Evolutionary conservation across 495 filamentous ascomycete genomes (phyloP), one percentile per base, ranked within the genome.

Genomic region (Physcia stellaris): DNA sequence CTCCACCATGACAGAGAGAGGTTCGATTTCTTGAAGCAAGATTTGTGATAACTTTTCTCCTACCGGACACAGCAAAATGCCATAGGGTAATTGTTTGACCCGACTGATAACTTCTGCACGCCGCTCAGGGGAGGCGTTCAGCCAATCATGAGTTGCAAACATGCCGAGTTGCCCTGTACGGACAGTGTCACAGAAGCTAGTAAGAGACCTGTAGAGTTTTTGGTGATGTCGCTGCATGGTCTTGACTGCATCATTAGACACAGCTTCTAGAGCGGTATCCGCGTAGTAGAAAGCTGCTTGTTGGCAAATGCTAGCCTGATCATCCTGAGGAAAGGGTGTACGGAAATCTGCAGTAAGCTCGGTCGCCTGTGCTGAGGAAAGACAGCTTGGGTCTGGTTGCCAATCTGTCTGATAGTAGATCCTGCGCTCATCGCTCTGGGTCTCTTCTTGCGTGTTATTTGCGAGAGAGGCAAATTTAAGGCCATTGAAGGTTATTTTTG

Each of bases 241-340:
- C 11, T 9, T 7, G 7, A 27, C 13, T 4, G 35, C 40, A 13
- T 12, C 10, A 15, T 17, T n/a, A 18, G 40, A 42, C 6, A 35
- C 12, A 16, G 20, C 18, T 2, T 42, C 0, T 1, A 42, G 17
- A 4, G 22, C 32, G 32, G 12, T 16, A 12, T 35, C 32, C 12
- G 13, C 32, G 32, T 35, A 35, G 13, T 40, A 40, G 24, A 40
- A 40, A 40, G 37, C 23, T 9, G 26, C 37, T 32, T 40, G 37
- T 28, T 40, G 37, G 18, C 17, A 21, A 16, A 15, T 40, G 4
- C 21, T 15, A 15, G 4, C 24, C 18, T 40, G 37, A n/a, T 13
- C 26, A n/a, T 12, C 23, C 9, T 40, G 13, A 12, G 16, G 13
- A 16, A 31, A 20, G 11, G 37, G 23, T 29, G 10, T 24, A 4